Evolutionary conservation across 192 early-diverging fungal genomes (phyloP).

Genomic region (Coemansia sp.): DNA sequence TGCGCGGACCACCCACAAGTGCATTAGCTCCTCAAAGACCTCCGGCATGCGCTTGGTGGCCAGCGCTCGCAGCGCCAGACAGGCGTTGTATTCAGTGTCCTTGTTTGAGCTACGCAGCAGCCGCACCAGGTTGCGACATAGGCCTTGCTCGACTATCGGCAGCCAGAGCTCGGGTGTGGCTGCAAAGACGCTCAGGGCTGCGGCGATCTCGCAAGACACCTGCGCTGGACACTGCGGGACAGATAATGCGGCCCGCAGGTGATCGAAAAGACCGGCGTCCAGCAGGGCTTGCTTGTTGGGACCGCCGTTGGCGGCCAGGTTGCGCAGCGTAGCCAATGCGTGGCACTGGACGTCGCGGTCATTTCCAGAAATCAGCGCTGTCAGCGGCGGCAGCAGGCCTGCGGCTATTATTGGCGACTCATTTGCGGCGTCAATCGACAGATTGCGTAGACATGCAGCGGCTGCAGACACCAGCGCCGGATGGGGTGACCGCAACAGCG

Average conservation of each 20-base stretch:
- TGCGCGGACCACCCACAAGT: slow-evolving; percentile 22
- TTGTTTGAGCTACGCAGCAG: slow-evolving; percentile 9
- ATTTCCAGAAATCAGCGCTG: slow-evolving; percentile 18
- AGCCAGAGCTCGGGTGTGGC: slow-evolving; percentile 31
- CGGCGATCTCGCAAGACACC: slow-evolving; percentile 28
- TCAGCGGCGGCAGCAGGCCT: slow-evolving; percentile 63
- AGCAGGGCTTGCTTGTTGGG: slow-evolving; percentile 24
- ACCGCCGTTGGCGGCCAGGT: slow-evolving; percentile 35
- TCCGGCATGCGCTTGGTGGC: slow-evolving; percentile 17
- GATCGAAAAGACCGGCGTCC: slow-evolving; percentile 32
- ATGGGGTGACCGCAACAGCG: slow-evolving; percentile 64
- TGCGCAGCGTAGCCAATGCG: slow-evolving; percentile 38
- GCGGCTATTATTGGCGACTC: slow-evolving; percentile 80
- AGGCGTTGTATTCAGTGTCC: slow-evolving; percentile 33
- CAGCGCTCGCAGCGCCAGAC: slow-evolving; percentile 31
- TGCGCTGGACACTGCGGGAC: not conserved
- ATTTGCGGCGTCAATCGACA: slow-evolving; percentile 82
- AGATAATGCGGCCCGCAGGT: slow-evolving; percentile 13
- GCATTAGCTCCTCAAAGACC: slow-evolving; percentile 39
- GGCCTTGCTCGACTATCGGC: slow-evolving; percentile 29
- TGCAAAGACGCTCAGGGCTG: slow-evolving; percentile 38
- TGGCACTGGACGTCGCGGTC: slow-evolving; percentile 41
- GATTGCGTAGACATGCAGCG: slow-evolving; percentile 85
- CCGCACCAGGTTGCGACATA: slow-evolving; percentile 23
- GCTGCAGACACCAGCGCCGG: slow-evolving; percentile 71